Evolutionary conservation across 2,329 filamentous ascomycete species (phyloP).

Genomic region (Colletotrichum tofieldiae): DNA sequence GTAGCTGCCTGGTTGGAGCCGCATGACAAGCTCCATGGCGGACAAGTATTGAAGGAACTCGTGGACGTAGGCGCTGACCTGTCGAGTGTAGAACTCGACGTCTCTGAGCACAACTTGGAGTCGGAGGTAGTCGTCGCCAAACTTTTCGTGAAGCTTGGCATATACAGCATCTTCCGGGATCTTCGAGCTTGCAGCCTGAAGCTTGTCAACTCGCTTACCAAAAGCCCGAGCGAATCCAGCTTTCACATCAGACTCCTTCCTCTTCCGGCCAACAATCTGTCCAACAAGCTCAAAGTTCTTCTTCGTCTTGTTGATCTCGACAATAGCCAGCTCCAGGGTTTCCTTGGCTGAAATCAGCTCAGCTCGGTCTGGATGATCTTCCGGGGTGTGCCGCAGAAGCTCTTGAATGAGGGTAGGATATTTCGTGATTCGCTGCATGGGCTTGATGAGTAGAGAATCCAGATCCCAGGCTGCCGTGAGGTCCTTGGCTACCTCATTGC

Average conservation of each 20-base stretch:
- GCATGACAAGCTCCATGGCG: constrained; percentile 87
- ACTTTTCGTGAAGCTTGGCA: constrained; percentile 85
- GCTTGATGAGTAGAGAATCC: constrained; percentile 96
- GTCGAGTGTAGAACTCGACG: constrained; percentile 92
- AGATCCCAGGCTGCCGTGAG: constrained; percentile 95
- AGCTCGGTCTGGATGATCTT: constrained; percentile 86
- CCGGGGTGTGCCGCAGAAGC: constrained; percentile 83
- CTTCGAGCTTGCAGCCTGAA: constrained; percentile 74
- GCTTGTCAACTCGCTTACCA: constrained; percentile 88
- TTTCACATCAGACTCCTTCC: constrained; percentile 90
- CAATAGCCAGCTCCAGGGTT: constrained; percentile 76
- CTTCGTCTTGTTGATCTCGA: constrained; percentile 95
- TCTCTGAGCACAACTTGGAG: constrained; percentile 94
- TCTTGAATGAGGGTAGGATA: constrained; percentile 90
- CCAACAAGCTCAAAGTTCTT: constrained; percentile 94
- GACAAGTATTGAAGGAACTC: constrained; percentile 86
- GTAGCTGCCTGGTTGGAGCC: constrained; percentile 78
- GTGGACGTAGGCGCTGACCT: constrained; percentile 83
- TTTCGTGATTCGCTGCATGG: constrained; percentile 93
- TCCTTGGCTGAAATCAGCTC: constrained; percentile 71
- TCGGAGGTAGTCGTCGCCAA: constrained; percentile 92
- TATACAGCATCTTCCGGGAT: constrained; percentile 87
- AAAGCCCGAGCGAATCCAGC: constrained; percentile 91
- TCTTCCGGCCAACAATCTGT: constrained; percentile 87
- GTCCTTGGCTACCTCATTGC: constrained; percentile 91